Conservation (phyloP, 768 basidiomycete genomes). For the Collybia sordida region DNA sequence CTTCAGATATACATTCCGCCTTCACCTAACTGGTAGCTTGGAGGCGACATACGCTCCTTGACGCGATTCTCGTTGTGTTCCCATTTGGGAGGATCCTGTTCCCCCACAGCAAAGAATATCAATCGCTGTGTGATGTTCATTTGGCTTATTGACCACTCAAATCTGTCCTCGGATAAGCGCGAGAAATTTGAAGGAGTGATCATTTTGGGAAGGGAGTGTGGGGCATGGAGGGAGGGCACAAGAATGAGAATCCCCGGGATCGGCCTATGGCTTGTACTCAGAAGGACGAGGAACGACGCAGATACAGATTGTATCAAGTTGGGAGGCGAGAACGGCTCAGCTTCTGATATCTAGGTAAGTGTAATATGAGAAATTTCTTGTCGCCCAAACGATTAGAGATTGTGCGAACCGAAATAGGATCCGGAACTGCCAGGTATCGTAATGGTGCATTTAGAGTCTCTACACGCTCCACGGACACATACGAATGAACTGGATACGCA, state of each 20-base stretch:
- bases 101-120: conserved; percentile 33
- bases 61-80: not conserved
- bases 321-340: conserved; percentile 48
- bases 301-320: conserved; percentile 57
- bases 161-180: conserved; percentile 28
- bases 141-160: conserved; percentile 32
- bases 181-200: conserved; percentile 33
- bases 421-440: conserved; percentile 45
- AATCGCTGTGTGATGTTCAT: conserved; percentile 35
- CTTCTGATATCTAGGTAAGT: conserved; percentile 28
- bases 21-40: conserved; percentile 38
- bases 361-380: conserved; percentile 7
- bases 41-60: conserved; percentile 8
- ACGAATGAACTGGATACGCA: conserved; percentile 48
- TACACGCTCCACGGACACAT: conserved; percentile 36
- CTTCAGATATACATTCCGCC: conserved; percentile 51
- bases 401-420: too few relatives aligned
- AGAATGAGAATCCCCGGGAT: conserved; percentile 37
- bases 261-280: conserved; percentile 15
- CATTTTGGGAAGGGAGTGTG: conserved; percentile 37
- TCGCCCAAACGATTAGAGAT: too few relatives aligned
- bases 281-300: conserved; percentile 49
- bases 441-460: conserved; percentile 46
- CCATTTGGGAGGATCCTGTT: conserved; percentile 19
- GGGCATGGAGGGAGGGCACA: conserved; percentile 46